These are phyloP conservation scores for Sporobolomyces pararoseus DNA, from an alignment of 768 basidiomycete species.

Conservation along the genomic window DNA sequence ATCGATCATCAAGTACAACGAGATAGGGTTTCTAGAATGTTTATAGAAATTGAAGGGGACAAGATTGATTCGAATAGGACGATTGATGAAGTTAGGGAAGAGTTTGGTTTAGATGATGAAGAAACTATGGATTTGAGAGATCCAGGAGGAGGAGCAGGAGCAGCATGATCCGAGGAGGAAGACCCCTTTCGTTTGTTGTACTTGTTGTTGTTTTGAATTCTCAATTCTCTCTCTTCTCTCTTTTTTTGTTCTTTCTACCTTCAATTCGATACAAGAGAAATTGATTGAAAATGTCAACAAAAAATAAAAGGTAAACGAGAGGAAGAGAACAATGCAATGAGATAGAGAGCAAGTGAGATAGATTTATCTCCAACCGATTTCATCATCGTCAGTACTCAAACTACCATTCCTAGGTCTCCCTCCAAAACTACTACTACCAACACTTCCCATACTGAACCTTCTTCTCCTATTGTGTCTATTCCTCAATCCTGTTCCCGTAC, in stretches of 20 bases:
- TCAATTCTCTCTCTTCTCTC: not conserved
- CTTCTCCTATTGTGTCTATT: not conserved
- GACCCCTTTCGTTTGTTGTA: too few relatives aligned
- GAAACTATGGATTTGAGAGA: slow-evolving; percentile 33
- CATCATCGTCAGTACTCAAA: slow-evolving; percentile 10
- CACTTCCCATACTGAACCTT: slow-evolving; percentile 15
- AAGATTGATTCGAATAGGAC: slow-evolving; percentile 4
- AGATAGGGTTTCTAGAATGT: slow-evolving; percentile 1
- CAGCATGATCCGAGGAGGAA: too few relatives aligned
- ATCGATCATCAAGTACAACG: not conserved
- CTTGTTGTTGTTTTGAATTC: not conserved
- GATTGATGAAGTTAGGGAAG: slow-evolving; percentile 20
- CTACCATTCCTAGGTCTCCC: slow-evolving; percentile 2
- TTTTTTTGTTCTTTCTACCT: not conserved
- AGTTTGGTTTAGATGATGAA: slow-evolving; percentile 34
- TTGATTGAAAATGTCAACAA: not conserved
- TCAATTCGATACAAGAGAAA: too few relatives aligned
- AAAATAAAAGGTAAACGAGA: not conserved
- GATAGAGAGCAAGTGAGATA: not conserved
- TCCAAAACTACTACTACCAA: not conserved
- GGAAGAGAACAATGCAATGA: not conserved
- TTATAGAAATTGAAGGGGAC: slow-evolving; percentile 36
- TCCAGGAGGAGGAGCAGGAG: slow-evolving; percentile 9
- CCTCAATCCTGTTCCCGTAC: not conserved
- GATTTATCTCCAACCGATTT: slow-evolving; percentile 5